phyloP scores from a whole-genome alignment of 2,329 filamentous ascomycete species.

The Mycosphaerella arachidis region DNA sequence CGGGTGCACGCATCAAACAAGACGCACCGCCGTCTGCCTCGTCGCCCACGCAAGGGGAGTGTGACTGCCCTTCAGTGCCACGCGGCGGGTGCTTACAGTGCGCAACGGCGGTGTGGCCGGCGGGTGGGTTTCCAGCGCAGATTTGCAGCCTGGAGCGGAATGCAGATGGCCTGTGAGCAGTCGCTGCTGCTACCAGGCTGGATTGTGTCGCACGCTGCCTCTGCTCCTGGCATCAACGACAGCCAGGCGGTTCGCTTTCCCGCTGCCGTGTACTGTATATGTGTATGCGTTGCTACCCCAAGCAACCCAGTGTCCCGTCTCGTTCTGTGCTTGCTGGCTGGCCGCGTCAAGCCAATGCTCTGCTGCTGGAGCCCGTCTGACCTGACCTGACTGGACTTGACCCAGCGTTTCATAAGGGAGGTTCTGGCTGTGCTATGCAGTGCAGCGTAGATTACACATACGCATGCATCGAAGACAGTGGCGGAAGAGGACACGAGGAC shows the following conservation, averaged over 20 bases:
- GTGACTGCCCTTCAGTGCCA: background rate
- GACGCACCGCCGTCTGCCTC: conserved; percentile 2
- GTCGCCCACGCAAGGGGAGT: conserved; percentile 7
- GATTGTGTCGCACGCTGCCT: background rate
- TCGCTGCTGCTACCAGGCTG: background rate
- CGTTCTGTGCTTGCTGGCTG: background rate
- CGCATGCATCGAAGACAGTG: background rate
- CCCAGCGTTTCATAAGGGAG: background rate
- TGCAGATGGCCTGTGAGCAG: background rate
- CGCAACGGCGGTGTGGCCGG: background rate
- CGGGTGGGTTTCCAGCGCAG: background rate
- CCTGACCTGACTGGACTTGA: too few relatives aligned
- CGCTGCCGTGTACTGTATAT: background rate
- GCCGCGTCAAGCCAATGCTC: too few relatives aligned
- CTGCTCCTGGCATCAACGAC: background rate
- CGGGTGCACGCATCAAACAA: conserved; percentile 9
- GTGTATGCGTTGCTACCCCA: too few relatives aligned
- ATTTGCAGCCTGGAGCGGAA: background rate
- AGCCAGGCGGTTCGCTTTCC: background rate
- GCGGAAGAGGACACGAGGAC: background rate
- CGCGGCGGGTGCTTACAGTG: conserved; percentile 1
- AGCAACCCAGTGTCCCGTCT: background rate
- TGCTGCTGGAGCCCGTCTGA: background rate
- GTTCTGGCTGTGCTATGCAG: background rate
- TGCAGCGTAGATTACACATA: background rate